Evolutionary conservation across 768 basidiomycete genomes (phyloP).

Genomic region (Kwoniella heveanensis): DNA sequence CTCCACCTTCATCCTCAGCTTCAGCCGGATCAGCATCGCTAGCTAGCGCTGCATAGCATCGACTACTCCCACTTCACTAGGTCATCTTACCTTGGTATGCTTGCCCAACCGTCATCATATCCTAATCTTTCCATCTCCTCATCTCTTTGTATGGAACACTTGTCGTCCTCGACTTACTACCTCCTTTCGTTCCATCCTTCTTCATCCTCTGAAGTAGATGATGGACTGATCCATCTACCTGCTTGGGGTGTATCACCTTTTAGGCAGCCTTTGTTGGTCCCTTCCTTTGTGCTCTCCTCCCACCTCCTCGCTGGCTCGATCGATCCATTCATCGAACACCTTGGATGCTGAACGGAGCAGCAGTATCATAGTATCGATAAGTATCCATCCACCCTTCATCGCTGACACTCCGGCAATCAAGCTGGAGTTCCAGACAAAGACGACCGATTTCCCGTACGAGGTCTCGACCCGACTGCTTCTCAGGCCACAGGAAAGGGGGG

Average conservation of each 20-base stretch:
- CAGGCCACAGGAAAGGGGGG: background rate
- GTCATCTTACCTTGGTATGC: too few relatives aligned
- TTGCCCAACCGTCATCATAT: background rate
- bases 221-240: background rate
- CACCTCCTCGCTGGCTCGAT: background rate
- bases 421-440: background rate
- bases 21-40: background rate
- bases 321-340: background rate
- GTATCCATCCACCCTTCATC: background rate
- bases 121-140: too few relatives aligned
- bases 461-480: background rate
- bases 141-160: too few relatives aligned
- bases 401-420: background rate
- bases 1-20: background rate
- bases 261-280: background rate
- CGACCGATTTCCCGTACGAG: background rate
- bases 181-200: too few relatives aligned
- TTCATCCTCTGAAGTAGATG: too few relatives aligned
- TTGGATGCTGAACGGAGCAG: background rate
- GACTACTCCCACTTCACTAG: background rate
- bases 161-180: too few relatives aligned
- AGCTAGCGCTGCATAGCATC: slow-evolving; percentile 1
- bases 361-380: background rate
- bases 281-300: background rate
- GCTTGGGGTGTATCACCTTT: background rate